Evolutionary conservation across 495 filamentous ascomycete genomes (phyloP).

Genomic region (Symbiotaphrina buchneri): DNA sequence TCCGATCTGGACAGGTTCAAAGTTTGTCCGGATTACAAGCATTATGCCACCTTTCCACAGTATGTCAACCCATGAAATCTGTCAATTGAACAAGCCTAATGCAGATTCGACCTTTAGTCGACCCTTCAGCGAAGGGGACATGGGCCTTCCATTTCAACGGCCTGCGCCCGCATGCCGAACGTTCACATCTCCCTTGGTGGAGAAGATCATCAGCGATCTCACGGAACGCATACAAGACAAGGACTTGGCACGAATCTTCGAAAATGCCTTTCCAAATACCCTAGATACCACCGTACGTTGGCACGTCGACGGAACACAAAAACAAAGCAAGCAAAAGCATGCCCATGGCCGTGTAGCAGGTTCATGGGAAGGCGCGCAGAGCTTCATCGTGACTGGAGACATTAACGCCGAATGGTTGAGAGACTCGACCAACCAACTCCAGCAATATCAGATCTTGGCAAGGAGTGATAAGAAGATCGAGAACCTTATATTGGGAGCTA

Average conservation of each 20-base stretch:
- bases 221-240: slow-evolving; percentile 59
- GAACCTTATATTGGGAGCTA: slow-evolving; percentile 73
- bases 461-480: slow-evolving; percentile 53
- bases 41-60: slow-evolving; percentile 22
- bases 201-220: slow-evolving; percentile 68
- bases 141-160: slow-evolving; percentile 75
- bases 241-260: slow-evolving; percentile 82
- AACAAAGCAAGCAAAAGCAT: slow-evolving; percentile 15
- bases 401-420: slow-evolving; percentile 97
- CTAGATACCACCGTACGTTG: slow-evolving; percentile 78
- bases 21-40: slow-evolving; percentile 23
- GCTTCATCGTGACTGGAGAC: slow-evolving; percentile 95
- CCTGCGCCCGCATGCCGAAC: slow-evolving; percentile 65
- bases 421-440: slow-evolving; percentile 89
- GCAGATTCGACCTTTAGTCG: slow-evolving; percentile 30
- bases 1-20: slow-evolving; percentile 9
- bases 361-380: slow-evolving; percentile 65
- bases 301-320: slow-evolving; percentile 32
- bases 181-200: slow-evolving; percentile 65
- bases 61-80: slow-evolving; percentile 9
- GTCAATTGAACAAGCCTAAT: slow-evolving; percentile 3
- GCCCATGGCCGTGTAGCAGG: slow-evolving; percentile 16
- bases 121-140: slow-evolving; percentile 57
- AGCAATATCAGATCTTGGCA: slow-evolving; percentile 70
- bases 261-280: slow-evolving; percentile 94